Percentiles rank a stretch among this genome's conserved stretches.
Evolutionary conservation across 2,329 filamentous ascomycete genomes (phyloP).

Genomic region (Trichoderma sp.): DNA sequence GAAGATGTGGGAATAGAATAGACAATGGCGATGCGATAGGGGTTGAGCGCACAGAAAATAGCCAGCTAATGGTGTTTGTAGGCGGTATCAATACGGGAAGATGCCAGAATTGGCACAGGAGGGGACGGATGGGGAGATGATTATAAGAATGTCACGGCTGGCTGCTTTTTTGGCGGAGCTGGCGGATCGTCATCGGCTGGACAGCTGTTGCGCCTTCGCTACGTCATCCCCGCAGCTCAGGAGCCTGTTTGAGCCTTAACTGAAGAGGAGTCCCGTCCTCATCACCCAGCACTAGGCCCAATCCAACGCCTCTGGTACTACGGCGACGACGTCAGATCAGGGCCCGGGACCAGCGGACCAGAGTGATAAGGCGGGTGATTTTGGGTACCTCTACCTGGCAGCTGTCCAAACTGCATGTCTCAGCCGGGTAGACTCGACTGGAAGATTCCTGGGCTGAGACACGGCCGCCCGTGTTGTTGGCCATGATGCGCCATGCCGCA

Average conservation of each 20-base stretch:
- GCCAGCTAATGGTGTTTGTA: constrained; percentile 10
- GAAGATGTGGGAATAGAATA: not conserved
- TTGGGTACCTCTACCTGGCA: not conserved
- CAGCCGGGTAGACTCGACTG: not conserved
- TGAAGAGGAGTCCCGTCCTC: not conserved
- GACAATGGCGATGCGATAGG: not conserved
- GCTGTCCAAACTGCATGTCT: constrained; percentile 3
- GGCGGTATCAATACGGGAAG: not conserved
- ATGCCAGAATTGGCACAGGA: not conserved
- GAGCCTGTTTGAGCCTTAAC: constrained; percentile 1
- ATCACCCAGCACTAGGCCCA: not conserved
- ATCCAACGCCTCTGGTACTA: not conserved
- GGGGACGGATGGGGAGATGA: constrained; percentile 18
- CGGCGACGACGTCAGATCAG: constrained; percentile 9
- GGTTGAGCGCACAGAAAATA: not conserved
- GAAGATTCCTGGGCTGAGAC: constrained; percentile 10
- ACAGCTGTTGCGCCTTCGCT: constrained; percentile 12
- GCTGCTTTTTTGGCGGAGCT: constrained; percentile 18
- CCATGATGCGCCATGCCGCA: constrained; percentile 10
- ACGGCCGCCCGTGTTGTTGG: not conserved
- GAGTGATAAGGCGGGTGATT: not conserved
- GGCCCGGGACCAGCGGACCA: constrained; percentile 6
- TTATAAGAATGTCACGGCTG: constrained; percentile 19
- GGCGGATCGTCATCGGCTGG: constrained; percentile 24
- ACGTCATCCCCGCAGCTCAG: constrained; percentile 18